Base-by-base conservation (phyloP, 352 stramenopile genomes). In the Lagenidium giganteum region DNA sequence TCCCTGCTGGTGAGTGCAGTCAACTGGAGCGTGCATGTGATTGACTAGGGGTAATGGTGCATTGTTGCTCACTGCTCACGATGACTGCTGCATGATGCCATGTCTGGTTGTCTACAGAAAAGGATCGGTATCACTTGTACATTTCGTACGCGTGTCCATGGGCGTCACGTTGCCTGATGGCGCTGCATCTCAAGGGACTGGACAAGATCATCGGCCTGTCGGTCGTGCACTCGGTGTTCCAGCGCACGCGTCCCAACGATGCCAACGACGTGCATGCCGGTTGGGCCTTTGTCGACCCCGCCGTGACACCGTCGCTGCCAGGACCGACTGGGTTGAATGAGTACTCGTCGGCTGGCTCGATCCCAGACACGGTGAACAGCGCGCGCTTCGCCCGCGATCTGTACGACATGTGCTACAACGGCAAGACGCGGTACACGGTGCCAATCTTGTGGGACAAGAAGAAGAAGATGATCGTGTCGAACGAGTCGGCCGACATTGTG, bases 81-180 rank as follows among this genome's bases (percentile, higher is more conserved):
- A 14, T 32, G 9, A 14, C 9, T 8, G 27, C 9, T 32, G 14
- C 27, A 8, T 14, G 14, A 32, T 8, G 8, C 14, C 27, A 32
- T 32, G 27, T 8, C 9, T 14, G 8, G 27, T 32, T 4, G 11
- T 13, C 25, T 42, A 12, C 17, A 54, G 62, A 85, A 51, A 63
- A 56, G 29, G 37, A 52, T 32, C 75, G 79, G 25, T 91, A 99
- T 70, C 95, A 98, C 67, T 67, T 99, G 21, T 98, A 98, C 73
- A 86, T 98, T 25, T 96, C 91, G 42, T 75, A 94, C 22, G 96
- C 96, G 25, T 99, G 95, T 70, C 96, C 96, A 23, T 93, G 76
- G 76, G 78, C 81, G 0, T 70, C 75, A 43, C 75, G 78, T 40
- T 88, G 71, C 39, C 53, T 97, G 12, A 81, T 93, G 23, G 84